phyloP scores from a whole-genome alignment of 805 yeast genomes.

The Metschnikowia bowlesiae region DNA sequence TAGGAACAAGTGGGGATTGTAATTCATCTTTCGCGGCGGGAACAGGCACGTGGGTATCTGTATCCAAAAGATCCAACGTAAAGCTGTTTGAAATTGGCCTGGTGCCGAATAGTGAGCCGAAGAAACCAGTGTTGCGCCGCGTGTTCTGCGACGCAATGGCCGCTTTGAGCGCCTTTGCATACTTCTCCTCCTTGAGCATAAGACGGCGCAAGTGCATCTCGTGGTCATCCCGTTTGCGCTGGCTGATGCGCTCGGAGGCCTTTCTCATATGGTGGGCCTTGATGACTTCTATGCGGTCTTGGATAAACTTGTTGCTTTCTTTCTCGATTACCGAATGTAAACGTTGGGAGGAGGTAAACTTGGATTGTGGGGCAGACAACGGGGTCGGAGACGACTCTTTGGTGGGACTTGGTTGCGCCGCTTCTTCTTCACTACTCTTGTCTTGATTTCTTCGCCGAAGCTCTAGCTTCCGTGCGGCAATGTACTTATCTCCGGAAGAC shows the following conservation, averaged over 20 bases:
- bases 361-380: conserved; percentile 12
- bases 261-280: conserved; percentile 36
- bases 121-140: conserved; percentile 23
- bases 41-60: not conserved
- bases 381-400: not conserved
- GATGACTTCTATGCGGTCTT: conserved; percentile 34
- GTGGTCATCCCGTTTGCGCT: conserved; percentile 37
- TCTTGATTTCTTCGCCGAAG: conserved; percentile 11
- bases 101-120: conserved; percentile 29
- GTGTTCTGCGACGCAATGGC: conserved; percentile 23
- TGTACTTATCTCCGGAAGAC: conserved; percentile 40
- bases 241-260: conserved; percentile 33
- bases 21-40: not conserved
- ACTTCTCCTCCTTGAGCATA: conserved; percentile 36
- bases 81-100: conserved; percentile 12
- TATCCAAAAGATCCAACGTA: conserved; percentile 8
- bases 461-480: conserved; percentile 29
- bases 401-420: not conserved
- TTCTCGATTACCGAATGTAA: conserved; percentile 29
- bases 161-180: conserved; percentile 27
- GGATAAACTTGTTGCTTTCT: conserved; percentile 37
- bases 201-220: conserved; percentile 33
- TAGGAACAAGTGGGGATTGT: not conserved
- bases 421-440: not conserved
- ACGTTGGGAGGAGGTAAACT: conserved; percentile 20